Base-by-base conservation (phyloP, 2,329 filamentous ascomycete species). In the Hymenoscyphus linearis region DNA sequence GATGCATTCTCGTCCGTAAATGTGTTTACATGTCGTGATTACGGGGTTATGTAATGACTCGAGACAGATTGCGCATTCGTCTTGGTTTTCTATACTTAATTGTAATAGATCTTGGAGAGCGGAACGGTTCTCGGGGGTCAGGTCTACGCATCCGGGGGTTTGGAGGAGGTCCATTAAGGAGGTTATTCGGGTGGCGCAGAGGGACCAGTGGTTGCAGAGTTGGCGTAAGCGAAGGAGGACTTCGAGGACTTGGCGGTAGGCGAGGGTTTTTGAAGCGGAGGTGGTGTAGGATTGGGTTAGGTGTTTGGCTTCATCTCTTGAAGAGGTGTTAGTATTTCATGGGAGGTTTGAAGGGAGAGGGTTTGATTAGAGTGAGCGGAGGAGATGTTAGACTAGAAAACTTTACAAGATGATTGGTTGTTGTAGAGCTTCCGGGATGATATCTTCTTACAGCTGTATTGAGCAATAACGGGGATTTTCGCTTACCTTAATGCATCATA, bases 141-240 rank as follows among this genome's bases (percentile, higher is more conserved):
- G 79, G 0, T 82, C 80, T 0, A 96, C 86, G 1, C 87, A 55
- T 85, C 83, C 66, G 9, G 89, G 79, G 16, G 83, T 80, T 52
- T 90, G 87, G 2, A 96, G 79, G 1, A 90, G 78, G 22, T 82
- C 78, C 71, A 93, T 79, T 25, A 96, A 80, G n/a, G 86, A 84
- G 10, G 83, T 82, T n/a, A 96, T 81, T 13, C 90, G 86, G 35
- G 88, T 81, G 56, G 86, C 88, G 70, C 90, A 91, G 12, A 97
- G 81, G 9, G 88, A 87, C 90, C 91, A 96, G 72, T 96, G 92
- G 66, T 93, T 92, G 75, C 92, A 96, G 72, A 89, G 83, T 75
- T 96, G 92, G 18, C 93, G 85, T 66, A 96, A 83, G 13, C 93
- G 86, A 5, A 96, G 82, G 4, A 96, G 80, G 16, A 92, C 84